These are phyloP conservation scores for Colletotrichum sp. DNA, from an alignment of 2,329 filamentous ascomycete genomes.

Conservation along the genomic window DNA sequence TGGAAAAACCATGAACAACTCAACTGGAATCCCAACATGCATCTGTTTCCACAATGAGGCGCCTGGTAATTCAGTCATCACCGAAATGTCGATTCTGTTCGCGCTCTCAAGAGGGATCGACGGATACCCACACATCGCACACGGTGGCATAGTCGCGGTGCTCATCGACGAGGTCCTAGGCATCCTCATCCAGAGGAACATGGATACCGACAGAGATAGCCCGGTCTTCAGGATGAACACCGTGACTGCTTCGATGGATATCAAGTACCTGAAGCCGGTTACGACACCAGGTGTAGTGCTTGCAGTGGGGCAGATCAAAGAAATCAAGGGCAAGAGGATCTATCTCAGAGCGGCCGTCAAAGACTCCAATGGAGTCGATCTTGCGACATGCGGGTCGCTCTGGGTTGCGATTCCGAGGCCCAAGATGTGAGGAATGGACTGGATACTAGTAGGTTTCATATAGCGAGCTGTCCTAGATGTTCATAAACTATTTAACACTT, in stretches of 20 bases:
- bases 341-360: conserved; percentile 33
- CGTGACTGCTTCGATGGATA: conserved; percentile 39
- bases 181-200: conserved; percentile 39
- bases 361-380: conserved; percentile 30
- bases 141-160: conserved; percentile 40
- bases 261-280: conserved; percentile 38
- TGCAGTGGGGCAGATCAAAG: conserved; percentile 35
- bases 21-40: conserved; percentile 34
- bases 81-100: conserved; percentile 33
- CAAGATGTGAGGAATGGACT: background rate
- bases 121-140: conserved; percentile 36
- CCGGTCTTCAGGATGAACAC: conserved; percentile 30
- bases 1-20: conserved; percentile 32
- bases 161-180: conserved; percentile 43
- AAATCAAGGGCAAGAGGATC: conserved; percentile 38
- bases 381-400: conserved; percentile 30
- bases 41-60: conserved; percentile 36
- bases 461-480: background rate
- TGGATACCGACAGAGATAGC: conserved; percentile 33
- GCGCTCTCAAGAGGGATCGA: conserved; percentile 36
- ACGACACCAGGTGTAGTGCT: conserved; percentile 32
- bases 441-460: background rate
- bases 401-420: conserved; percentile 10
- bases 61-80: conserved; percentile 25
- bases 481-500: background rate